Percentiles rank a stretch among this genome's conserved stretches.
phyloP scores from a whole-genome alignment of 805 yeast genomes.

The Brettanomyces nanus region DNA sequence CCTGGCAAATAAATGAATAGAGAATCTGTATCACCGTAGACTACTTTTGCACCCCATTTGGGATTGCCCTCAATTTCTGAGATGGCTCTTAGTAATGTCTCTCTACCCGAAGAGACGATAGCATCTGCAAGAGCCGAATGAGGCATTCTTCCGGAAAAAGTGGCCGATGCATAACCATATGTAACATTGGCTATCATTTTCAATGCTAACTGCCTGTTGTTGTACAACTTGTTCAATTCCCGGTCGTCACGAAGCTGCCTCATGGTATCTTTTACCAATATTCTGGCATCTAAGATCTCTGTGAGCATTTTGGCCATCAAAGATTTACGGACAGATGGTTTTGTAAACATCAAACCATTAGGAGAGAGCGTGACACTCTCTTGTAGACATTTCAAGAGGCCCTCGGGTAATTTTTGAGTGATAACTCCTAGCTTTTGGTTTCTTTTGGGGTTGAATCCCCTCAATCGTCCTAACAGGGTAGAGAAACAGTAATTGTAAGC shows the following conservation, averaged over 20 bases:
- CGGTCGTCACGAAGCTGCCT: slow-evolving; percentile 38
- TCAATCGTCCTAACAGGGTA: slow-evolving; percentile 56
- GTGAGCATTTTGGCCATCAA: slow-evolving; percentile 74
- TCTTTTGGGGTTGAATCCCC: slow-evolving; percentile 38
- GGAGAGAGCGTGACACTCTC: slow-evolving; percentile 68
- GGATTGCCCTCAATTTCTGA: slow-evolving; percentile 50
- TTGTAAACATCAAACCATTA: slow-evolving; percentile 76
- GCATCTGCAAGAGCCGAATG: slow-evolving; percentile 93
- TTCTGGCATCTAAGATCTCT: slow-evolving; percentile 73
- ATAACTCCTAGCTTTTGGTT: slow-evolving; percentile 46
- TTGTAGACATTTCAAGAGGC: slow-evolving; percentile 43
- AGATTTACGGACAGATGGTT: slow-evolving; percentile 58
- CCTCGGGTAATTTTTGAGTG: slow-evolving; percentile 43
- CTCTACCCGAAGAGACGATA: slow-evolving; percentile 86
- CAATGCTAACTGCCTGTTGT: slow-evolving; percentile 77
- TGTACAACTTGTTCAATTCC: slow-evolving; percentile 46
- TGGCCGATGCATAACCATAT: slow-evolving; percentile 91
- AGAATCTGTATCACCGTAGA: slow-evolving; percentile 96
- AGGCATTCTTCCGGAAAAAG: slow-evolving; percentile 96
- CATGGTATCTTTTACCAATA: slow-evolving; percentile 74
- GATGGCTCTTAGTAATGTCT: slow-evolving; percentile 67
- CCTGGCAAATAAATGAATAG: slow-evolving; percentile 89
- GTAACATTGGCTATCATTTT: slow-evolving; percentile 92
- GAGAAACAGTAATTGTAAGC: slow-evolving; percentile 88
- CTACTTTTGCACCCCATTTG: slow-evolving; percentile 83